Evolutionary conservation across 441 rosid genomes (phyloP).

Genomic region (Flueggea neowawraea): DNA sequence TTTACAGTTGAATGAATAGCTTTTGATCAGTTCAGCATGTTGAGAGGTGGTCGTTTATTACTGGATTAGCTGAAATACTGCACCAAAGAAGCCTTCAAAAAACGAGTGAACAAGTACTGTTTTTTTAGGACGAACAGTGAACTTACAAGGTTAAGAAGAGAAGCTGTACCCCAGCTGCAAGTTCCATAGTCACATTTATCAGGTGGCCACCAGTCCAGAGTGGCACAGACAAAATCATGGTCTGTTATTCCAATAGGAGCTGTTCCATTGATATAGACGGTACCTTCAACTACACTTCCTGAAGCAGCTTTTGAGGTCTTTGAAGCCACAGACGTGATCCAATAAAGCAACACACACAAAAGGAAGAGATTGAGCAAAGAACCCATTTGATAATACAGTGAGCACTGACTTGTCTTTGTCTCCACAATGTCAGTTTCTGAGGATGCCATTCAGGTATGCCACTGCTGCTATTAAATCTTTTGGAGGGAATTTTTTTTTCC

Average conservation of each 20-base stretch:
- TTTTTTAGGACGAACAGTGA: no score
- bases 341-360: constrained; percentile 14
- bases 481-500: no score
- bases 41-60: no score
- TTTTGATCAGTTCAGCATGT: no score
- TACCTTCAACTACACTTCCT: constrained; percentile 23
- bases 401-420: neutral
- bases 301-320: constrained; percentile 5
- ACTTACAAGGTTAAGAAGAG: constrained; percentile 25
- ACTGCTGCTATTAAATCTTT: neutral
- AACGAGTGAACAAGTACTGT: neutral
- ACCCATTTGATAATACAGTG: constrained; percentile 16
- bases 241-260: constrained; percentile 33
- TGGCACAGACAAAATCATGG: constrained; percentile 44
- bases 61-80: no score
- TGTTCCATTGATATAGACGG: constrained; percentile 35
- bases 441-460: constrained; percentile 2
- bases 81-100: neutral
- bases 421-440: neutral
- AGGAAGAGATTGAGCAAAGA: constrained; percentile 10
- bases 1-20: no score
- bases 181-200: constrained; percentile 35
- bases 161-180: constrained; percentile 32
- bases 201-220: constrained; percentile 42
- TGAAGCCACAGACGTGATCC: constrained; percentile 10